Evolutionary conservation across 306 rosid species (phyloP).

Genomic region (Cicer arietinum): DNA sequence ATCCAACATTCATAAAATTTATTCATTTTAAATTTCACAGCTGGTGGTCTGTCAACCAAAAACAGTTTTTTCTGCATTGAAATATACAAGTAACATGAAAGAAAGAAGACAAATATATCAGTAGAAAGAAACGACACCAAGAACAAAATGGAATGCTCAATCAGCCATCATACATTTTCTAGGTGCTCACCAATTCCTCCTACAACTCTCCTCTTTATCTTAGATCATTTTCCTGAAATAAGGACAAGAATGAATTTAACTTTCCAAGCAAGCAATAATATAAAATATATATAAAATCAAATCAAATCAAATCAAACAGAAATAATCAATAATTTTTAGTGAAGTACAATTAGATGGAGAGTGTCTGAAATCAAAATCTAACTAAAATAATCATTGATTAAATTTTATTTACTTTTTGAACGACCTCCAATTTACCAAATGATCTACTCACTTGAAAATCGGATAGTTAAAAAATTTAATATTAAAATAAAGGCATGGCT

Average conservation of each 20-base stretch:
- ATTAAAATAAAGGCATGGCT: not conserved
- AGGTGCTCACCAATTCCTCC: conserved; percentile 33
- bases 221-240: conserved; percentile 52
- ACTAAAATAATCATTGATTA: no score
- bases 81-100: not conserved
- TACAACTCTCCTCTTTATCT: conserved; percentile 21
- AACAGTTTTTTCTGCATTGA: conserved; percentile 36
- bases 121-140: conserved; percentile 40
- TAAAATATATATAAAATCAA: not conserved
- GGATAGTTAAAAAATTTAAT: no score
- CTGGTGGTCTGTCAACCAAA: conserved; percentile 18
- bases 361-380: no score
- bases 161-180: conserved; percentile 29
- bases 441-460: no score
- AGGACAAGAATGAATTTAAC: conserved; percentile 12
- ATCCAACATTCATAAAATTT: conserved; percentile 25
- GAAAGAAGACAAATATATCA: not conserved
- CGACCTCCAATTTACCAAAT: no score
- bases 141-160: conserved; percentile 44
- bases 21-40: conserved; percentile 11
- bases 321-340: no score
- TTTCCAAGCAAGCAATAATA: not conserved
- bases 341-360: no score
- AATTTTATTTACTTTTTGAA: no score
- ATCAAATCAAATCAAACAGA: no score